Evolutionary conservation across 371 early-diverging fungal species (phyloP).

Genomic region (Mucor saturninus): DNA sequence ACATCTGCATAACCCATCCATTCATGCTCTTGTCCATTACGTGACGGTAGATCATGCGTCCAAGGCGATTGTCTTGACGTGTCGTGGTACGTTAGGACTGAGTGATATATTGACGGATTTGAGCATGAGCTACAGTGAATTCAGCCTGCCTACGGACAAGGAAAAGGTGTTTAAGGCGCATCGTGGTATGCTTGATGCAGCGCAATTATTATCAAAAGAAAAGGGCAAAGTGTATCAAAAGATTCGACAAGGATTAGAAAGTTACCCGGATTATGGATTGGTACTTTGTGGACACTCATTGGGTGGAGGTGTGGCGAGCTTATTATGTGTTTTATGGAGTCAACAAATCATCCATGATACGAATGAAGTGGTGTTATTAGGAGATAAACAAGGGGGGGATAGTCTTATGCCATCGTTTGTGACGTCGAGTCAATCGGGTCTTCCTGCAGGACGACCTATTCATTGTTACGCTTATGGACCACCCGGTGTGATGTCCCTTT

Average conservation of each 20-base stretch:
- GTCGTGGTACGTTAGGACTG: conserved; percentile 90
- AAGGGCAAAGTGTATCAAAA: conserved; percentile 71
- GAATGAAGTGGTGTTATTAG: background rate
- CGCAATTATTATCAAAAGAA: conserved; percentile 65
- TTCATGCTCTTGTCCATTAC: conserved; percentile 85
- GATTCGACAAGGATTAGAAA: conserved; percentile 66
- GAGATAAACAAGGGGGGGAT: background rate
- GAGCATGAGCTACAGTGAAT: conserved; percentile 75
- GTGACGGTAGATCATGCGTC: conserved; percentile 83
- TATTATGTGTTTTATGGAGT: conserved; percentile 77
- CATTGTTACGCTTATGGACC: conserved; percentile 81
- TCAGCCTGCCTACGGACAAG: conserved; percentile 51
- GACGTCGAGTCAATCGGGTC: conserved; percentile 62
- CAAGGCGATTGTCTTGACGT: conserved; percentile 82
- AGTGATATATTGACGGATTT: conserved; percentile 90
- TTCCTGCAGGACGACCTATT: conserved; percentile 75
- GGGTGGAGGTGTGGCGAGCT: conserved; percentile 79
- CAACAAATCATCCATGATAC: conserved; percentile 31
- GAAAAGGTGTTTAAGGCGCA: conserved; percentile 62
- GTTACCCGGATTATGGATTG: conserved; percentile 75
- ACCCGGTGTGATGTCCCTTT: conserved; percentile 71
- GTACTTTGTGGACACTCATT: conserved; percentile 83
- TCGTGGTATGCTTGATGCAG: conserved; percentile 80
- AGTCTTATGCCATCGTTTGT: conserved; percentile 57
- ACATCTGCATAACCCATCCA: conserved; percentile 54